Evolutionary conservation across 768 basidiomycete genomes (phyloP), one percentile per base, ranked within the genome.

Genomic region (Crucibulum laeve): DNA sequence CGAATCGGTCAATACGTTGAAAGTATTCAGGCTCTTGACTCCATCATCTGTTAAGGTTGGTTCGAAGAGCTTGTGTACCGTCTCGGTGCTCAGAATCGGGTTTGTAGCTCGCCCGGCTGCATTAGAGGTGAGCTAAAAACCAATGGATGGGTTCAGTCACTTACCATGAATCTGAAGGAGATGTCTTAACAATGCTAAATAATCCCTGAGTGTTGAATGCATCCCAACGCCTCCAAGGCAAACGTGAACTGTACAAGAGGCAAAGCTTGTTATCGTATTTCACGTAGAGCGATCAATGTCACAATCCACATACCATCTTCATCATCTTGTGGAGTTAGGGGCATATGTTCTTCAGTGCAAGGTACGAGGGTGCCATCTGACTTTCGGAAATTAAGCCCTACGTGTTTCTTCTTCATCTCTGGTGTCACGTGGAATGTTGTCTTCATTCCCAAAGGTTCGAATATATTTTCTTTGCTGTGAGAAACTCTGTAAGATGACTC

Each of bases 111-210:
- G 38, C 21, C 58, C 59, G 39, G 47, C 60, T 65, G 35, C n/a
- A 10, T 25, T 19, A 22, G 7, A 40, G 15, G 35, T 46, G 21
- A 47, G 36, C 32, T 41, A 22, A 25, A 26, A 37, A 34, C 24
- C 18, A 14, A 32, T 23, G 26, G 4, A 34, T 22, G 28, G 10
- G 33, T 22, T 22, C 17, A 10, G 19, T 30, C 1, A 34, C 37
- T 19, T 42, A 59, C 62, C 52, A 45, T 61, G 45, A 11, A 63
- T 51, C 38, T 61, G 60, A 0, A 65, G 56, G 8, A 66, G 36
- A 34, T 68, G 63, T 3, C 61, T 60, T 5, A 66, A 44, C 17
- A 68, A 44, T 1, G 52, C 43, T n/a, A 66, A 51, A 43, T 66
- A 66, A 42, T 64, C 63, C 2, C 51, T 49, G 13, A 58, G 25